Conservation (phyloP, 139 green algal species). For the Chloropicon primus region DNA sequence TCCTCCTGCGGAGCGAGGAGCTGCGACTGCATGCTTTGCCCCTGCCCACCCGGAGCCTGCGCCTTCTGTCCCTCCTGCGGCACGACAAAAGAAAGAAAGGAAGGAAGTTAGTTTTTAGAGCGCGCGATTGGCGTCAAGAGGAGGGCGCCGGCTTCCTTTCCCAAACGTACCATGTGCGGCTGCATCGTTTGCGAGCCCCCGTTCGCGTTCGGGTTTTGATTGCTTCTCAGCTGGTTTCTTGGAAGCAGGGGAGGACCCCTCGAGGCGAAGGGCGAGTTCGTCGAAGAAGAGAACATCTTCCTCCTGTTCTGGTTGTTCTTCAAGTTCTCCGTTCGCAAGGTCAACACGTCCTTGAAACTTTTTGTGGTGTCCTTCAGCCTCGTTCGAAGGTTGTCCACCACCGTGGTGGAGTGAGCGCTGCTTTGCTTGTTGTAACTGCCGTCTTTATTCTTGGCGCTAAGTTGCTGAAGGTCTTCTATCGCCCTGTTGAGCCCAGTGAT, state of each 20-base stretch:
- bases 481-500: conserved; percentile 60
- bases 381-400: conserved; percentile 67
- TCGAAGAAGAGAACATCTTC: conserved; percentile 63
- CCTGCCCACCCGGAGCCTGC: not conserved
- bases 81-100: not conserved
- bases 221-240: not conserved
- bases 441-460: conserved; percentile 4
- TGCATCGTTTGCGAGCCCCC: too few relatives aligned
- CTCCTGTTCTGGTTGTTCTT: conserved; percentile 64
- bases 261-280: not conserved
- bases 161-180: not conserved
- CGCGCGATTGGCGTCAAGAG: too few relatives aligned
- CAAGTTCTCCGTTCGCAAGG: conserved; percentile 71
- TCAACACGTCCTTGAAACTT: conserved; percentile 91
- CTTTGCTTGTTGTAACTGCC: conserved; percentile 59
- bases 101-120: not conserved
- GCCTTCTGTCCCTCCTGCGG: not conserved
- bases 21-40: conserved; percentile 15
- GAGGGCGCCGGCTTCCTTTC: too few relatives aligned
- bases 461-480: conserved; percentile 52
- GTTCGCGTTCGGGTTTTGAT: too few relatives aligned
- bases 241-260: not conserved
- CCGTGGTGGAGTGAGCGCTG: conserved; percentile 63
- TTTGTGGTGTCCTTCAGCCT: conserved; percentile 73
- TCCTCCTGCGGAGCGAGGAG: conserved; percentile 32